A percentile compares a stretch with the other conserved stretches of the same genome.
These are phyloP conservation scores for Ceratocystis colombiana DNA, from an alignment of 2,329 filamentous ascomycete genomes.

Conservation along the genomic window DNA sequence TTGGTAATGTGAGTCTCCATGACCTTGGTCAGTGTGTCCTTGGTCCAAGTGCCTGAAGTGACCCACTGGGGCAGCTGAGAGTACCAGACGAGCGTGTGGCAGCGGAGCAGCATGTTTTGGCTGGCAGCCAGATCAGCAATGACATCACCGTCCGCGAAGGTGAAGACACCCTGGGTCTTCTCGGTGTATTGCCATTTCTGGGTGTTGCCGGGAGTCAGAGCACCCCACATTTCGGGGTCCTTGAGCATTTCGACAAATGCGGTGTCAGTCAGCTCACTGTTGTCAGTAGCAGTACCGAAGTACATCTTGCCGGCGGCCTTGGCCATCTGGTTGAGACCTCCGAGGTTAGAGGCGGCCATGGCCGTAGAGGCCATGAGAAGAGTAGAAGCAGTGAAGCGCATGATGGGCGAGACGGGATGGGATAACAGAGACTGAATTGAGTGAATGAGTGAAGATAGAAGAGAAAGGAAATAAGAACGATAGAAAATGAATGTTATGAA, in stretches of 20 bases:
- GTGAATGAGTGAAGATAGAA: slow-evolving; percentile 14
- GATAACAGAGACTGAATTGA: not conserved
- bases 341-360: slow-evolving; percentile 27
- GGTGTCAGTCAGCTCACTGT: slow-evolving; percentile 36
- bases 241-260: slow-evolving; percentile 43
- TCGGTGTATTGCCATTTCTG: slow-evolving; percentile 54
- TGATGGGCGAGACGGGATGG: slow-evolving; percentile 23
- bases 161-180: slow-evolving; percentile 48
- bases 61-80: slow-evolving; percentile 36
- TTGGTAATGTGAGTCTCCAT: slow-evolving; percentile 48
- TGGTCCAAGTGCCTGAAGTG: slow-evolving; percentile 41
- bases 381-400: slow-evolving; percentile 28
- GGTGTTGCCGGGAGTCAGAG: slow-evolving; percentile 51
- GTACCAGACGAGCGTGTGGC: slow-evolving; percentile 46
- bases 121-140: slow-evolving; percentile 37
- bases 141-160: slow-evolving; percentile 49
- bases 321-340: slow-evolving; percentile 41
- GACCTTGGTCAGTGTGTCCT: slow-evolving; percentile 45
- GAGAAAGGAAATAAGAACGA: not conserved
- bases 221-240: slow-evolving; percentile 48
- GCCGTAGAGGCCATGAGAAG: slow-evolving; percentile 30
- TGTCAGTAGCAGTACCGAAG: slow-evolving; percentile 54
- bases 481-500: slow-evolving; percentile 16
- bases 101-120: slow-evolving; percentile 43
- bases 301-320: slow-evolving; percentile 46